Evolutionary conservation across 495 filamentous ascomycete species (phyloP).

Genomic region (Penicillium manginii): DNA sequence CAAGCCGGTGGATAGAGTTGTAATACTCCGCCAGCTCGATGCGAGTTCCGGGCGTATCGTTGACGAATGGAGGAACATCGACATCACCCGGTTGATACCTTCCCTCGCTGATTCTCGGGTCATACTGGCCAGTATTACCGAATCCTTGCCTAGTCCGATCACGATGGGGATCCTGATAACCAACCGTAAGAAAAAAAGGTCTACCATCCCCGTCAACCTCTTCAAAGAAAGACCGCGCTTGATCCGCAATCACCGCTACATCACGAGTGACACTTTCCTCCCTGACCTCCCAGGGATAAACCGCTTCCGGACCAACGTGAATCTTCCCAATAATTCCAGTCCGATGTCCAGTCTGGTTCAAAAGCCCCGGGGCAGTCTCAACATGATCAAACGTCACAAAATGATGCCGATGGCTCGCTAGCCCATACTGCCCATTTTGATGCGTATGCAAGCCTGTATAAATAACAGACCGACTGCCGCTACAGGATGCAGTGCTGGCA

Average conservation of each 20-base stretch:
- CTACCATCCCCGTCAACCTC: slow-evolving; percentile 20
- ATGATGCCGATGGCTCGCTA: slow-evolving; percentile 28
- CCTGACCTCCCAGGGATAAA: slow-evolving; percentile 41
- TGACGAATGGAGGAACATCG: slow-evolving; percentile 36
- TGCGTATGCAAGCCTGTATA: slow-evolving; percentile 51
- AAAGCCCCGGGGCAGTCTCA: slow-evolving; percentile 35
- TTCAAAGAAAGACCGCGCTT: slow-evolving; percentile 36
- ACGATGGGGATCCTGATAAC: slow-evolving; percentile 45
- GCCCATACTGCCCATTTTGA: slow-evolving; percentile 49
- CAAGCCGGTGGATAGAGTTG: slow-evolving; percentile 37
- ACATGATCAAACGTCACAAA: slow-evolving; percentile 44
- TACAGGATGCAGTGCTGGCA: slow-evolving; percentile 48
- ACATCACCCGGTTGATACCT: slow-evolving; percentile 24
- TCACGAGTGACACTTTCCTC: slow-evolving; percentile 40
- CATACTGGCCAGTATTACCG: slow-evolving; percentile 34
- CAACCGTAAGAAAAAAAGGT: slow-evolving; percentile 44
- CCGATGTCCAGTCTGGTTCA: slow-evolving; percentile 34
- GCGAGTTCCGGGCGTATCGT: slow-evolving; percentile 34
- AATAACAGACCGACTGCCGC: slow-evolving; percentile 43
- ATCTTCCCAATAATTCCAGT: slow-evolving; percentile 49
- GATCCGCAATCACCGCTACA: slow-evolving; percentile 37
- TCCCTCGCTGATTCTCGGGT: neutral
- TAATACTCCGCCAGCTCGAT: slow-evolving; percentile 45
- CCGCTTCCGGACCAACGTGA: slow-evolving; percentile 41
- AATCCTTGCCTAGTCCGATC: slow-evolving; percentile 40